Percentiles rank a stretch among this genome's conserved stretches.
Evolutionary conservation across 495 filamentous ascomycete genomes (phyloP).

Genomic region (Penicillium robsamsonii): DNA sequence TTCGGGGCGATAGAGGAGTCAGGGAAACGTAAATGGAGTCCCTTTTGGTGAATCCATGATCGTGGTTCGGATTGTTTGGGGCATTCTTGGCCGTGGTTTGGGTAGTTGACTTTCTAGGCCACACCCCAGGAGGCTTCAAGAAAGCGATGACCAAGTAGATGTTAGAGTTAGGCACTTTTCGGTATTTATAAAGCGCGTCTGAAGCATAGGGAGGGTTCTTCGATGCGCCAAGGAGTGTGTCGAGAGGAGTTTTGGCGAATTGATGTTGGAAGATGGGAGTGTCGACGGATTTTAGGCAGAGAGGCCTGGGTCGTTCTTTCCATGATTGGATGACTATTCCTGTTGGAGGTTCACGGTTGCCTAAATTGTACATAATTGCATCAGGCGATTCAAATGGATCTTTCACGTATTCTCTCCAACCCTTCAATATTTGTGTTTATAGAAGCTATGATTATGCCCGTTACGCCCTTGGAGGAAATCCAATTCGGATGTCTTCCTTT

Average conservation of each 20-base stretch:
- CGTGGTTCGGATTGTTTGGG: neutral
- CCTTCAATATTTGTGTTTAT: too few relatives aligned
- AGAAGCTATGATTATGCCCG: too few relatives aligned
- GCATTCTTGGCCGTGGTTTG: neutral
- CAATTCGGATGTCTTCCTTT: too few relatives aligned
- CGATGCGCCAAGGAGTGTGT: too few relatives aligned
- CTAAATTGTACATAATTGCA: neutral
- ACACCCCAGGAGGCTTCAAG: neutral
- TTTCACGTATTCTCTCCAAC: too few relatives aligned
- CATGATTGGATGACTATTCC: neutral
- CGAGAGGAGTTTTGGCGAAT: neutral
- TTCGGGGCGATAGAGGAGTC: too few relatives aligned
- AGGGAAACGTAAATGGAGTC: neutral
- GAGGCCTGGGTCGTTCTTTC: neutral
- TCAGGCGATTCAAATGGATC: too few relatives aligned
- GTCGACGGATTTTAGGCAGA: too few relatives aligned
- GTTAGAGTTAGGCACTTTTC: neutral
- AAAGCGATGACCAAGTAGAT: neutral
- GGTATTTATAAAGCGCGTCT: neutral
- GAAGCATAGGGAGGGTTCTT: too few relatives aligned
- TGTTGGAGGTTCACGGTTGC: neutral
- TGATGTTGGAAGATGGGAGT: neutral
- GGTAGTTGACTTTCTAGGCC: neutral
- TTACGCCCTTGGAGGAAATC: too few relatives aligned
- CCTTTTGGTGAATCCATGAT: neutral